Percentiles rank a stretch among this genome's conserved stretches.
Evolutionary conservation across 2,329 filamentous ascomycete species (phyloP).

Genomic region (Penicillium sp.): DNA sequence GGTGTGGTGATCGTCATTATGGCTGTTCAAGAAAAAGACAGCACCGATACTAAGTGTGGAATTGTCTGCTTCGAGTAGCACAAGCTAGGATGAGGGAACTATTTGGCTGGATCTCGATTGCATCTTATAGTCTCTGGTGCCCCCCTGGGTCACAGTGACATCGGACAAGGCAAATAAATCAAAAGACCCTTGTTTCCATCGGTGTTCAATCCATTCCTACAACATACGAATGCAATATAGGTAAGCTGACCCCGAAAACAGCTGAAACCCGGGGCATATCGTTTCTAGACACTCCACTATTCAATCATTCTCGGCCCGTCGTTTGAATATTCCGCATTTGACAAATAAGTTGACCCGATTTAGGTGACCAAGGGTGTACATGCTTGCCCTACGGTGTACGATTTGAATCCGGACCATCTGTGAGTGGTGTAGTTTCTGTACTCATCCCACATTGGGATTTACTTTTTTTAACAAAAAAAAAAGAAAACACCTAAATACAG

Average conservation of each 20-base stretch:
- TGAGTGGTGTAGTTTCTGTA: neutral
- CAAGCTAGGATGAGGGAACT: conserved; percentile 8
- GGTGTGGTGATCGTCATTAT: conserved; percentile 21
- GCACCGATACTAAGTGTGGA: neutral
- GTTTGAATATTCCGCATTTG: conserved; percentile 5
- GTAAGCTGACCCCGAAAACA: conserved; percentile 8
- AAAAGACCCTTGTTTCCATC: conserved; percentile 1
- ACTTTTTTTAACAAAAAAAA: neutral
- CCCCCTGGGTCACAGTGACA: neutral
- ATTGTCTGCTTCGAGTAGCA: conserved; percentile 1
- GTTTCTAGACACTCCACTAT: neutral
- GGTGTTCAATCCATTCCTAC: neutral
- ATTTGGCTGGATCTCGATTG: conserved; percentile 6
- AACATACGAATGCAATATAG: conserved; percentile 7
- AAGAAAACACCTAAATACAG: conserved; percentile 3
- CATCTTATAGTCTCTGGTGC: conserved; percentile 1
- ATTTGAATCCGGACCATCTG: conserved; percentile 3
- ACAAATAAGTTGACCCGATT: neutral
- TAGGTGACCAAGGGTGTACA: neutral
- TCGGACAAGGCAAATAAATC: neutral
- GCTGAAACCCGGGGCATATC: conserved; percentile 4
- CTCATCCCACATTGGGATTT: neutral
- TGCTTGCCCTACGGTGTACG: conserved; percentile 3
- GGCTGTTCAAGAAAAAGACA: neutral
- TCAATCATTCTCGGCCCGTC: neutral